Conservation (phyloP, 345 rosid genomes). For the Bruguiera sexangula region DNA sequence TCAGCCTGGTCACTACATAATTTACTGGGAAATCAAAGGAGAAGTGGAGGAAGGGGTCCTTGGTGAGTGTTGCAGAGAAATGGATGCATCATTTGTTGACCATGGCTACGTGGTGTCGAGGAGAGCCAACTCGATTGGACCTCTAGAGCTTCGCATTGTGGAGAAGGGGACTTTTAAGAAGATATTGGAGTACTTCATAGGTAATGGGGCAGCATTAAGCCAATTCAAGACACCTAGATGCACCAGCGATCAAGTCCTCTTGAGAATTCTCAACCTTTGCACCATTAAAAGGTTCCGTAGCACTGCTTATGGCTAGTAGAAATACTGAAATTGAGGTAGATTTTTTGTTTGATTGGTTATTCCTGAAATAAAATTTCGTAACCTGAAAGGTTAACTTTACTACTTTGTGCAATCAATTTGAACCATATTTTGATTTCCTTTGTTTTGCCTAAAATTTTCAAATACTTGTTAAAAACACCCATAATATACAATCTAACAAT, state of each 20-base stretch:
- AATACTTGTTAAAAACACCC: too few species aligned
- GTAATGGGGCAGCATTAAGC: slow-evolving; percentile 78
- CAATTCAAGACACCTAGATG: slow-evolving; percentile 97
- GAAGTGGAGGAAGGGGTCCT: slow-evolving; percentile 65
- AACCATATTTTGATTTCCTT: too few species aligned
- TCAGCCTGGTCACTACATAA: slow-evolving; percentile 78
- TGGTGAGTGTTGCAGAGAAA: slow-evolving; percentile 60
- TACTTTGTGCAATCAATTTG: too few species aligned
- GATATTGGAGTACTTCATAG: slow-evolving; percentile 66
- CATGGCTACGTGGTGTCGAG: slow-evolving; percentile 83
- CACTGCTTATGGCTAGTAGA: slow-evolving; percentile 46
- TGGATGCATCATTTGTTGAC: slow-evolving; percentile 78
- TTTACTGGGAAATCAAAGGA: slow-evolving; percentile 89
- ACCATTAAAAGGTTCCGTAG: slow-evolving; percentile 57
- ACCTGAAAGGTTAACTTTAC: too few species aligned
- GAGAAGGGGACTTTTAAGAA: slow-evolving; percentile 72
- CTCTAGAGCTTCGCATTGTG: slow-evolving; percentile 73
- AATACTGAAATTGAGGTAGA: too few species aligned
- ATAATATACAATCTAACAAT: too few species aligned
- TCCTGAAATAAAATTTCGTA: too few species aligned
- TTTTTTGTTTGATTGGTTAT: too few species aligned
- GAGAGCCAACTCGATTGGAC: slow-evolving; percentile 69
- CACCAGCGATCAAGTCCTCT: slow-evolving; percentile 53
- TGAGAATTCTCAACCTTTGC: slow-evolving; percentile 59
- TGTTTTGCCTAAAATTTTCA: too few species aligned